Percentiles rank a stretch among this genome's conserved stretches.
Conservation (phyloP, 2,329 filamentous ascomycete genomes). For the Aspergillus fumigatus region DNA sequence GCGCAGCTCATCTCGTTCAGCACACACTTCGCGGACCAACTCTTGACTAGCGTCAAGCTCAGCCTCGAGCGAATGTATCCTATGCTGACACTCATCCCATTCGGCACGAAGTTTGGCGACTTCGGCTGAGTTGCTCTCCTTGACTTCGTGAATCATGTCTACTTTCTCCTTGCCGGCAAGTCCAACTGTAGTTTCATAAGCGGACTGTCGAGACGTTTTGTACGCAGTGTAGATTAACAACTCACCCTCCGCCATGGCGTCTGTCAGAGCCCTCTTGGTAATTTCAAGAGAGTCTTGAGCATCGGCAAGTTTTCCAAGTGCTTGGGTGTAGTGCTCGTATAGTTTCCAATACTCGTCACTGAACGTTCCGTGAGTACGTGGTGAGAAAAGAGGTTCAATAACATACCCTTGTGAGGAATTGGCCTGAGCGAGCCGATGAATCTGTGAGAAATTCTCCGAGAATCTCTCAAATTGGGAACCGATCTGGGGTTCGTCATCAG, state of each 20-base stretch:
- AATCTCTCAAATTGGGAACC: constrained; percentile 27
- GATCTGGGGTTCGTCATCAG: constrained; percentile 18
- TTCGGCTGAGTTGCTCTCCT: constrained; percentile 33
- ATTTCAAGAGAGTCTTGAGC: constrained; percentile 33
- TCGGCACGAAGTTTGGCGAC: constrained; percentile 30
- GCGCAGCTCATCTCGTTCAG: constrained; percentile 38
- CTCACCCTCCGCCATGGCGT: constrained; percentile 35
- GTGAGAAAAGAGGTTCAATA: not conserved
- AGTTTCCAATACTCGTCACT: constrained; percentile 40
- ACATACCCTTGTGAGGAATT: constrained; percentile 35
- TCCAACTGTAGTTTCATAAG: constrained; percentile 27
- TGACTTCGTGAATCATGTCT: constrained; percentile 35
- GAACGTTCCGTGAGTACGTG: constrained; percentile 12
- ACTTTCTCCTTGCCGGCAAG: constrained; percentile 35
- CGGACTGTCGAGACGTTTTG: not conserved
- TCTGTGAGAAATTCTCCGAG: constrained; percentile 30
- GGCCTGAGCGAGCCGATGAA: constrained; percentile 29
- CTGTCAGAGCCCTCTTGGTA: constrained; percentile 33
- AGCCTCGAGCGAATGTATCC: constrained; percentile 34
- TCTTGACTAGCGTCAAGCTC: constrained; percentile 37
- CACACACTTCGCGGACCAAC: constrained; percentile 34
- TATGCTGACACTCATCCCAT: constrained; percentile 30
- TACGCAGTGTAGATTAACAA: not conserved
- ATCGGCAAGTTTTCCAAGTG: constrained; percentile 36
- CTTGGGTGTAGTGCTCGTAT: constrained; percentile 35